Percentiles rank a stretch among this genome's conserved stretches.
These are phyloP conservation scores for Carnegiea gigantea DNA, from an alignment of 179 eudicot species.

Conservation along the genomic window DNA sequence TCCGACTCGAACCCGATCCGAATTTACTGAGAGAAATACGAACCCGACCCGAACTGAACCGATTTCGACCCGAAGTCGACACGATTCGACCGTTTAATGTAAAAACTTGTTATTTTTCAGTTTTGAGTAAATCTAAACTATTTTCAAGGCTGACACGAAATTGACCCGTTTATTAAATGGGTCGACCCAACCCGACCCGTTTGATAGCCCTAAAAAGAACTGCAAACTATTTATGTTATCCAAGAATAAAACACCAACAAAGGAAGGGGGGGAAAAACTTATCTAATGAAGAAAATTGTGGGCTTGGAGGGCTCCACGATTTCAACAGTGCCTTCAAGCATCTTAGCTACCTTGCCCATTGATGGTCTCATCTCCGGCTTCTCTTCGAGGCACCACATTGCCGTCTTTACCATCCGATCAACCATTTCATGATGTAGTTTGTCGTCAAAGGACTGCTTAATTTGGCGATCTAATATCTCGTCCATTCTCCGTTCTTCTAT, in stretches of 20 bases:
- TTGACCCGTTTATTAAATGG: too few species aligned
- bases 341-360: conserved; percentile 95
- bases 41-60: too few species aligned
- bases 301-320: conserved; percentile 80
- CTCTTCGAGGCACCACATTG: conserved; percentile 94
- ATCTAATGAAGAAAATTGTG: conserved; percentile 53
- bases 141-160: too few species aligned
- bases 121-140: too few species aligned
- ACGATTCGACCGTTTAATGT: too few species aligned
- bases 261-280: neutral
- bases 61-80: too few species aligned
- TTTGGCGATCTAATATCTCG: conserved; percentile 53
- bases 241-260: neutral
- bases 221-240: neutral
- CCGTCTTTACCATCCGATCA: conserved; percentile 86
- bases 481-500: conserved; percentile 60
- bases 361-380: conserved; percentile 77
- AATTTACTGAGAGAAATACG: too few species aligned
- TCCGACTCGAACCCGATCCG: too few species aligned
- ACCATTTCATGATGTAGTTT: conserved; percentile 57
- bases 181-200: too few species aligned
- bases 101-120: too few species aligned
- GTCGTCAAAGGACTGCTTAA: conserved; percentile 52
- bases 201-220: too few species aligned
- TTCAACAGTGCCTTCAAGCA: conserved; percentile 90